phyloP scores from a whole-genome alignment of 257 asterid genomes.

The Agastache rugosa region DNA sequence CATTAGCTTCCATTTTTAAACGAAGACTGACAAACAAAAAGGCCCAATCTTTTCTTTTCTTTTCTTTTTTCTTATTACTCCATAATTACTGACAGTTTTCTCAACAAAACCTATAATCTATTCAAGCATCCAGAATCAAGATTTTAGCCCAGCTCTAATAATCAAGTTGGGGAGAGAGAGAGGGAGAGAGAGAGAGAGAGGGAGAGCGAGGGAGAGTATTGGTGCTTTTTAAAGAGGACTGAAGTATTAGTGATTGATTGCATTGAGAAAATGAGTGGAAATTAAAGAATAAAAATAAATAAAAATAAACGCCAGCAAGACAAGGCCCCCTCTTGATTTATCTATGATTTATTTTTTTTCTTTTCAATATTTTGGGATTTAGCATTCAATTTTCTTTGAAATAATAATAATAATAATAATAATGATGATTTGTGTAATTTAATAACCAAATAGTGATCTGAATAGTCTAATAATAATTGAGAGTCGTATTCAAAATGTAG shows the following conservation, averaged over 20 bases:
- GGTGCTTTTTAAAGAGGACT: slow-evolving; percentile 38
- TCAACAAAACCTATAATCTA: slow-evolving; percentile 27
- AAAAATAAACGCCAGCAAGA: slow-evolving; percentile 47
- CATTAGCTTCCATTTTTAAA: slow-evolving; percentile 58
- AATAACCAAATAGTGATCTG: slow-evolving; percentile 12
- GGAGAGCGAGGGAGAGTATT: not conserved
- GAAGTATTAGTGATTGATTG: slow-evolving; percentile 30
- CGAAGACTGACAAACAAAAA: slow-evolving; percentile 25
- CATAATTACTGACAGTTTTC: slow-evolving; percentile 5
- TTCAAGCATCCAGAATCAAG: slow-evolving; percentile 24
- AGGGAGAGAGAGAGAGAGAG: slow-evolving; percentile 3
- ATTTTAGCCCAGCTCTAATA: slow-evolving; percentile 30
- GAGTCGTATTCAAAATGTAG: slow-evolving; percentile 40
- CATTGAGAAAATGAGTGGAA: slow-evolving; percentile 24
- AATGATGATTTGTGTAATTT: slow-evolving; percentile 27
- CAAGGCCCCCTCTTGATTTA: slow-evolving; percentile 43
- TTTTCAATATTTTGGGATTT: slow-evolving; percentile 42
- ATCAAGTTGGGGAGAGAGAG: slow-evolving; percentile 13
- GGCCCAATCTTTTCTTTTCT: slow-evolving; percentile 40
- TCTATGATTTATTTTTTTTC: slow-evolving; percentile 32
- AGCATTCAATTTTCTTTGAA: slow-evolving; percentile 34
- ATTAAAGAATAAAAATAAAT: slow-evolving; percentile 16
- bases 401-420: slow-evolving; percentile 33
- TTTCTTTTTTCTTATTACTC: not conserved
- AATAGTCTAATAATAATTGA: slow-evolving; percentile 3